These are phyloP conservation scores for Ophiostoma himal-ulmi DNA, from an alignment of 2,329 filamentous ascomycete genomes.

Conservation along the genomic window DNA sequence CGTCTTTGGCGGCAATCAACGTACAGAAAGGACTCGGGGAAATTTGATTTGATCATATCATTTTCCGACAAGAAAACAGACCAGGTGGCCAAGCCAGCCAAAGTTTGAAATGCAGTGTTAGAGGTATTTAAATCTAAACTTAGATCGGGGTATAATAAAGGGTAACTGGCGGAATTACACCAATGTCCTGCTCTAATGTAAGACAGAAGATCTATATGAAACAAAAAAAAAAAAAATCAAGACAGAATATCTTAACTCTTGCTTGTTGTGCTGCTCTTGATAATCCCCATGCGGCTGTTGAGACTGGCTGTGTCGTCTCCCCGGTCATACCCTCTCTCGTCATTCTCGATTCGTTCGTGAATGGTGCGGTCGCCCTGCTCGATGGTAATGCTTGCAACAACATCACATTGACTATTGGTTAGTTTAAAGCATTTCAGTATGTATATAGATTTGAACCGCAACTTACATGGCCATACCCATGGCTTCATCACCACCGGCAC, in stretches of 20 bases:
- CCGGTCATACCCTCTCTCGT: not conserved
- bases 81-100: no score
- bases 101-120: no score
- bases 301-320: constrained; percentile 25
- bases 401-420: constrained; percentile 37
- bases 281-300: constrained; percentile 28
- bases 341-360: not conserved
- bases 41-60: not conserved
- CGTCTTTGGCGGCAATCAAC: no score
- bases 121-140: no score
- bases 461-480: constrained; percentile 24
- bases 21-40: no score
- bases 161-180: not conserved
- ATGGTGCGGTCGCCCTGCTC: constrained; percentile 29
- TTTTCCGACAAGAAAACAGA: not conserved
- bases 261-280: constrained; percentile 18
- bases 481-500: constrained; percentile 18
- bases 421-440: not conserved
- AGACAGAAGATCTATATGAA: not conserved
- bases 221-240: not conserved
- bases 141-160: not conserved
- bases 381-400: constrained; percentile 39
- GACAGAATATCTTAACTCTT: not conserved
- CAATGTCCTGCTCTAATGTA: not conserved
- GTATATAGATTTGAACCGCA: not conserved